These are phyloP conservation scores for Venturia oleaginea DNA, from an alignment of 2,329 filamentous ascomycete genomes.

Conservation along the genomic window DNA sequence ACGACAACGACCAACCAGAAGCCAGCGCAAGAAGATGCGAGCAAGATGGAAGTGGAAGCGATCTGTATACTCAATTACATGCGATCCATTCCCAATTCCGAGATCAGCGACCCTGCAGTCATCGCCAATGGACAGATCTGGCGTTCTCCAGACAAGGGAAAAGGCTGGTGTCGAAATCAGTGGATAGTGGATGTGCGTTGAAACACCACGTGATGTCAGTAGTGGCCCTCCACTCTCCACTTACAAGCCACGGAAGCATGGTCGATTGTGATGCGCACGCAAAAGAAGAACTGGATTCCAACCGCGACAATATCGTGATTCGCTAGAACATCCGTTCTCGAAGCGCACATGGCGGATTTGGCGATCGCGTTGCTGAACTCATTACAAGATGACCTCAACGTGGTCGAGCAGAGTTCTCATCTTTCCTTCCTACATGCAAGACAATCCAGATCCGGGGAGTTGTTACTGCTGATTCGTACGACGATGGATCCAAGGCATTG, in stretches of 20 bases:
- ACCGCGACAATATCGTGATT: not conserved
- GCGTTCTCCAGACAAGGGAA: constrained; percentile 1
- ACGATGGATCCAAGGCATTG: not conserved
- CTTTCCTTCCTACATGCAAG: not conserved
- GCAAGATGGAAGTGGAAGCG: not conserved
- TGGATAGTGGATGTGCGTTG: constrained; percentile 8
- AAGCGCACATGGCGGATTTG: not conserved
- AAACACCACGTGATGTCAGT: not conserved
- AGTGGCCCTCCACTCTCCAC: not conserved
- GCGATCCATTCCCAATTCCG: not conserved
- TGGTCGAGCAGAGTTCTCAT: not conserved
- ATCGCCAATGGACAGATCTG: constrained; percentile 8
- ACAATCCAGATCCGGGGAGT: not conserved
- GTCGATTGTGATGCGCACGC: not conserved
- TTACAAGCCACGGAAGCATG: not conserved
- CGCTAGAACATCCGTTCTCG: not conserved
- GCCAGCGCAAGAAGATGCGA: not conserved
- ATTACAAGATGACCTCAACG: not conserved
- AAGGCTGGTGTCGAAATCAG: constrained; percentile 10
- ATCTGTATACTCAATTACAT: constrained; percentile 6
- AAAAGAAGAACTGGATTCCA: not conserved
- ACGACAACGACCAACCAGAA: not conserved
- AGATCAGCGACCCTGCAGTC: not conserved
- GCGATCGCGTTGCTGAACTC: not conserved
- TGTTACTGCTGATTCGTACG: not conserved